Conservation (phyloP, 164 flowering plant species). For the Piper longum region DNA sequence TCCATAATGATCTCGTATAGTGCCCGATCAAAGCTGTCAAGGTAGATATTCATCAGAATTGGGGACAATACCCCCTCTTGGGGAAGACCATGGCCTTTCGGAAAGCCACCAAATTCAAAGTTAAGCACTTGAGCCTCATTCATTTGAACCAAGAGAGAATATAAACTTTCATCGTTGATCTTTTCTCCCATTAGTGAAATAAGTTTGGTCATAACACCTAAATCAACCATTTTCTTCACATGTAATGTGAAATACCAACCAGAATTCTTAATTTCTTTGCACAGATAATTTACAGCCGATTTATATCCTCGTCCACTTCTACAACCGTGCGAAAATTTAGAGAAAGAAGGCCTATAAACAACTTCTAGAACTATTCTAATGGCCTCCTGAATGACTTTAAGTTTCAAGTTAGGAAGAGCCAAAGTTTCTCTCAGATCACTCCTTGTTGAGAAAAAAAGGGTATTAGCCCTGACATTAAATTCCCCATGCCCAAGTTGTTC, state of each 20-base stretch:
- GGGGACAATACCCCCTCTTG: slow-evolving; percentile 91
- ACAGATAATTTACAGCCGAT: slow-evolving; percentile 53
- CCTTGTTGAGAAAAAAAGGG: slow-evolving; percentile 35
- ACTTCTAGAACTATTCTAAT: slow-evolving; percentile 71
- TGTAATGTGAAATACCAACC: slow-evolving; percentile 71
- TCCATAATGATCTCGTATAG: slow-evolving; percentile 50
- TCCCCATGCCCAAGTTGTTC: slow-evolving; percentile 41
- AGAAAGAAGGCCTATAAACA: slow-evolving; percentile 71
- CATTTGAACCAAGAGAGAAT: slow-evolving; percentile 33
- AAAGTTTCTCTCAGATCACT: slow-evolving; percentile 39
- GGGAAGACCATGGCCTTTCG: slow-evolving; percentile 94
- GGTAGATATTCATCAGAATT: slow-evolving; percentile 74
- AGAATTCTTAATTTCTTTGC: slow-evolving; percentile 49
- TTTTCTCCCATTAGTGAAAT: slow-evolving; percentile 53
- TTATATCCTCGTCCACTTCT: slow-evolving; percentile 70
- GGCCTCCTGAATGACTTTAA: slow-evolving; percentile 72
- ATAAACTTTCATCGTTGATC: slow-evolving; percentile 49
- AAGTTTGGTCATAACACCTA: slow-evolving; percentile 31
- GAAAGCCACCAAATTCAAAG: slow-evolving; percentile 82
- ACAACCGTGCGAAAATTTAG: slow-evolving; percentile 81
- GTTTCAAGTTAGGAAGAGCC: slow-evolving; percentile 61
- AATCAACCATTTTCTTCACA: slow-evolving; percentile 43
- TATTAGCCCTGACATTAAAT: slow-evolving; percentile 57
- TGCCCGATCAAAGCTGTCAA: slow-evolving; percentile 63
- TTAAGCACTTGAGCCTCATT: slow-evolving; percentile 61